Conservation (phyloP, 2,329 filamentous ascomycete genomes). For the Ascochyta viciae-villosae region DNA sequence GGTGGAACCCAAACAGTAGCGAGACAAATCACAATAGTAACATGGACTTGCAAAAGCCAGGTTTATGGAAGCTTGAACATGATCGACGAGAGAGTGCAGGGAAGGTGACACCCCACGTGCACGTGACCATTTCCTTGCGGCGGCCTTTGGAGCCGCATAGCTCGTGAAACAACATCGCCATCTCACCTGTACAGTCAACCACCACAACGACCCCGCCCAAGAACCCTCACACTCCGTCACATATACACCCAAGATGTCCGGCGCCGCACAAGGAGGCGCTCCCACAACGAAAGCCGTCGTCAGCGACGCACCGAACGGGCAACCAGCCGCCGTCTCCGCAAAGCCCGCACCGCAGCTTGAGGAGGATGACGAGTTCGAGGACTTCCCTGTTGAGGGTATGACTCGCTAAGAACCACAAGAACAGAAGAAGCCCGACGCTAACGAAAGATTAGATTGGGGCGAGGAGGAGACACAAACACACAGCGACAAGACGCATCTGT, state of each 20-base stretch:
- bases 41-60: conserved; percentile 5
- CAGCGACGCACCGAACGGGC: conserved; percentile 23
- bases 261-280: conserved; percentile 48
- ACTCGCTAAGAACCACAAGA: background rate
- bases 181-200: conserved; percentile 5
- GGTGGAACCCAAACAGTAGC: background rate
- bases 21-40: background rate
- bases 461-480: conserved; percentile 89
- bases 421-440: conserved; percentile 5
- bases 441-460: conserved; percentile 72
- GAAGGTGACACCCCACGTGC: conserved; percentile 4
- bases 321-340: conserved; percentile 25
- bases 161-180: conserved; percentile 14
- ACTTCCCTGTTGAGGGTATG: conserved; percentile 94
- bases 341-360: conserved; percentile 76
- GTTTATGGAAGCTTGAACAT: background rate
- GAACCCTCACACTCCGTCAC: background rate
- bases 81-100: conserved; percentile 3
- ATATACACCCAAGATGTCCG: conserved; percentile 54
- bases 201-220: background rate
- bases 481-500: conserved; percentile 80
- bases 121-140: conserved; percentile 7
- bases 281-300: conserved; percentile 51
- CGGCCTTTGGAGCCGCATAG: conserved; percentile 12
- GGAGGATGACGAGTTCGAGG: conserved; percentile 99